Percentiles rank a stretch among this genome's conserved stretches.
phyloP scores from a whole-genome alignment of 2,329 filamentous ascomycete genomes.

The Botrytis pseudocinerea region DNA sequence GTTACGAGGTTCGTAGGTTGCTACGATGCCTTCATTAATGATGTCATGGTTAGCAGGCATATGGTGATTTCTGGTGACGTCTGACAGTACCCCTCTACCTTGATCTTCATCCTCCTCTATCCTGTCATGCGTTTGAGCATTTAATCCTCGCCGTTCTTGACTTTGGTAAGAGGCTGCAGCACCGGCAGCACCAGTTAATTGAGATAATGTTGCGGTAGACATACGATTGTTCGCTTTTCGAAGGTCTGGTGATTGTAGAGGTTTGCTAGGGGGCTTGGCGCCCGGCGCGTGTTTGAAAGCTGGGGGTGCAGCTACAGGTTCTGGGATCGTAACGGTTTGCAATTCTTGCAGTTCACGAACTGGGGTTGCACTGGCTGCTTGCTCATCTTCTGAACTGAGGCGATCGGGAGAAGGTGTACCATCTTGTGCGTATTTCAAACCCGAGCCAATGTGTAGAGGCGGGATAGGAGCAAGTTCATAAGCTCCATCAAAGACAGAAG shows the following conservation, averaged over 20 bases:
- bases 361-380: constrained; percentile 42
- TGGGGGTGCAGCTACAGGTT: constrained; percentile 76
- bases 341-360: constrained; percentile 56
- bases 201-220: constrained; percentile 76
- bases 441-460: constrained; percentile 40
- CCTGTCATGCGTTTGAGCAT: constrained; percentile 29
- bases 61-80: constrained; percentile 40
- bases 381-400: constrained; percentile 59
- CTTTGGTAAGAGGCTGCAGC: constrained; percentile 46
- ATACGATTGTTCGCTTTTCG: constrained; percentile 81
- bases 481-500: constrained; percentile 34
- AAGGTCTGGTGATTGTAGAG: constrained; percentile 74
- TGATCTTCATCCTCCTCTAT: constrained; percentile 41
- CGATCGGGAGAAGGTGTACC: constrained; percentile 52
- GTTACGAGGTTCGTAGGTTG: constrained; percentile 29
- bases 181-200: constrained; percentile 71
- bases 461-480: constrained; percentile 34
- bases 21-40: constrained; percentile 42
- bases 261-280: constrained; percentile 66
- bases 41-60: constrained; percentile 41
- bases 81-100: constrained; percentile 44
- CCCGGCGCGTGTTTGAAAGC: constrained; percentile 75
- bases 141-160: constrained; percentile 32
- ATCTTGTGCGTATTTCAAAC: constrained; percentile 47
- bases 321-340: constrained; percentile 59